Conservation (phyloP, 208 protist genomes). For the Phytomonas sp. region DNA sequence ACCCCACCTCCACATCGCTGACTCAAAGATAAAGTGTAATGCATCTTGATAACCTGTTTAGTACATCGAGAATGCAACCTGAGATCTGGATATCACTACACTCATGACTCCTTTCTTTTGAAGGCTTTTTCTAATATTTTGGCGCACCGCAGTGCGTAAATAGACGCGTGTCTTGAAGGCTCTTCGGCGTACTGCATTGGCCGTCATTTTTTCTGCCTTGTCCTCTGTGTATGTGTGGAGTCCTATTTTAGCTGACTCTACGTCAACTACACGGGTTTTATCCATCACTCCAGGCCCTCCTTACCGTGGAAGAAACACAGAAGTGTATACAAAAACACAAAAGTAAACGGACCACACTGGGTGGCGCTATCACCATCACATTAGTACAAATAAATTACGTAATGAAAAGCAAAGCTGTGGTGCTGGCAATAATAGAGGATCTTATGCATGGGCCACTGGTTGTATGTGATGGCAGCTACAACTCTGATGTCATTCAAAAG, state of each 20-base stretch:
- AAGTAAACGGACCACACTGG: background rate
- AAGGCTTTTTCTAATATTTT: background rate
- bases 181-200: background rate
- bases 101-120: background rate
- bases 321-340: background rate
- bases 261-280: background rate
- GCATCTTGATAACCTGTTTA: background rate
- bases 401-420: slow-evolving; percentile 62
- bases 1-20: background rate
- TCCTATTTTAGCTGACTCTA: background rate
- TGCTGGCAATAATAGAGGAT: slow-evolving; percentile 64
- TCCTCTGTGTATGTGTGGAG: background rate
- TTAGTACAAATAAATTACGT: background rate
- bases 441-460: slow-evolving; percentile 76
- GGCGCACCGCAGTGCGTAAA: background rate
- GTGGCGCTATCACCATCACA: no score
- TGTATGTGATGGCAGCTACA: no score
- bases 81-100: background rate
- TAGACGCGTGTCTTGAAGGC: background rate
- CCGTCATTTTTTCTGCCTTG: background rate
- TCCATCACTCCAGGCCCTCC: background rate
- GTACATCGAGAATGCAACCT: background rate
- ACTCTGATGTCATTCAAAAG: no score
- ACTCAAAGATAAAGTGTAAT: background rate
- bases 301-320: background rate